These are phyloP conservation scores for Aureobasidium mangrovei DNA, from an alignment of 2,329 filamentous ascomycete genomes.

Conservation along the genomic window DNA sequence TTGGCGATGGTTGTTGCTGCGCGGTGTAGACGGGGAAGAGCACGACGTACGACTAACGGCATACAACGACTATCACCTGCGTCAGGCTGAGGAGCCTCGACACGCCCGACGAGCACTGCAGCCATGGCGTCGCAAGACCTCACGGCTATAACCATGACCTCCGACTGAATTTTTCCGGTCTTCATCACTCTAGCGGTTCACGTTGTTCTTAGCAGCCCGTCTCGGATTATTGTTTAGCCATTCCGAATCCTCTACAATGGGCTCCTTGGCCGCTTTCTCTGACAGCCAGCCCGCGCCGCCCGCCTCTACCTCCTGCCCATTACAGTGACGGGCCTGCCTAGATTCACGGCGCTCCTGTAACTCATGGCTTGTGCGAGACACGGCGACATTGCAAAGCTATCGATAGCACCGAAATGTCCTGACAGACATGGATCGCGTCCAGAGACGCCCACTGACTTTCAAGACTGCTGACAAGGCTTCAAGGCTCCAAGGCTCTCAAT, in stretches of 20 bases:
- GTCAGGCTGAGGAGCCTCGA: background rate
- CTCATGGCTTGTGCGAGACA: too few species aligned
- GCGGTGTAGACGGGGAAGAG: background rate
- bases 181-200: background rate
- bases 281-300: too few species aligned
- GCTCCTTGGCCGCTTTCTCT: too few species aligned
- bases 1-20: background rate
- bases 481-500: too few species aligned
- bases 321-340: too few species aligned
- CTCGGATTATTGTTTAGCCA: constrained; percentile 10
- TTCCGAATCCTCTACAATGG: background rate
- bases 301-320: too few species aligned
- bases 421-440: too few species aligned
- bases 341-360: too few species aligned
- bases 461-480: too few species aligned
- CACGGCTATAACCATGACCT: background rate
- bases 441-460: too few species aligned
- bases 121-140: background rate
- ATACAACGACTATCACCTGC: background rate
- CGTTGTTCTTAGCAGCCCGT: background rate
- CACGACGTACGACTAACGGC: background rate
- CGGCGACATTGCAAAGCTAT: too few species aligned
- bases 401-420: too few species aligned
- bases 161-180: constrained; percentile 1
- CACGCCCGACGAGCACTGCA: background rate